Conservation (phyloP, 225 moss, liverwort and hornwort genomes). For the Lunularia cruciata region DNA sequence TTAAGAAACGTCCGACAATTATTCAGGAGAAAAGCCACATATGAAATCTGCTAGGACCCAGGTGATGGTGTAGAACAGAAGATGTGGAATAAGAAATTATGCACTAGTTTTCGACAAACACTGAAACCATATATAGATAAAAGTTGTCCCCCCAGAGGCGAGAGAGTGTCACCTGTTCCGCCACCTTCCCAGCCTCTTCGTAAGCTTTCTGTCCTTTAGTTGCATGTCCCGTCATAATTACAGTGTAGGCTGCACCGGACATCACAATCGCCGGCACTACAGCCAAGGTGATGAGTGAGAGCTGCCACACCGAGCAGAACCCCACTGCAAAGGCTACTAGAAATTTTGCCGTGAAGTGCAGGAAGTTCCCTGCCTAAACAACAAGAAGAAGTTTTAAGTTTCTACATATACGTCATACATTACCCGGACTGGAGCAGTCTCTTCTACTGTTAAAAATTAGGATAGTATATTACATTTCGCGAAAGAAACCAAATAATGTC, state of each 20-base stretch:
- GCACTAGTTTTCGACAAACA: too few species aligned
- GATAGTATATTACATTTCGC: too few species aligned
- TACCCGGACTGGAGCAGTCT: too few species aligned
- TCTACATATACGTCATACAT: not conserved
- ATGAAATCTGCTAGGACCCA: too few species aligned
- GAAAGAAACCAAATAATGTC: too few species aligned
- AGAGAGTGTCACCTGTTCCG: conserved; percentile 21
- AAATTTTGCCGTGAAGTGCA: conserved; percentile 32
- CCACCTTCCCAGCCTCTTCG: conserved; percentile 25
- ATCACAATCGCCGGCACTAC: conserved; percentile 29
- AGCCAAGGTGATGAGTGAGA: conserved; percentile 28
- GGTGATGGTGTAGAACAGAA: too few species aligned
- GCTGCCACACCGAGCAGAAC: conserved; percentile 38
- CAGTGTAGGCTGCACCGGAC: conserved; percentile 23
- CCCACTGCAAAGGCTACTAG: conserved; percentile 29
- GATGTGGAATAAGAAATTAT: too few species aligned
- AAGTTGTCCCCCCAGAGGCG: not conserved
- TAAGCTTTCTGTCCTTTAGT: conserved; percentile 30
- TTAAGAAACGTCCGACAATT: too few species aligned
- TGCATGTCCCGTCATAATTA: conserved; percentile 29
- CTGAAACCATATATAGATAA: too few species aligned
- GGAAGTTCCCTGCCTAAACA: conserved; percentile 32
- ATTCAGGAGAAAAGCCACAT: too few species aligned
- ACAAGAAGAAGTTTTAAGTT: conserved; percentile 8
- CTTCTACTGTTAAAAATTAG: too few species aligned